A percentile compares a stretch with the other conserved stretches of the same genome.
Evolutionary conservation across 192 early-diverging fungal genomes (phyloP).

Genomic region (Gigaspora rosea): DNA sequence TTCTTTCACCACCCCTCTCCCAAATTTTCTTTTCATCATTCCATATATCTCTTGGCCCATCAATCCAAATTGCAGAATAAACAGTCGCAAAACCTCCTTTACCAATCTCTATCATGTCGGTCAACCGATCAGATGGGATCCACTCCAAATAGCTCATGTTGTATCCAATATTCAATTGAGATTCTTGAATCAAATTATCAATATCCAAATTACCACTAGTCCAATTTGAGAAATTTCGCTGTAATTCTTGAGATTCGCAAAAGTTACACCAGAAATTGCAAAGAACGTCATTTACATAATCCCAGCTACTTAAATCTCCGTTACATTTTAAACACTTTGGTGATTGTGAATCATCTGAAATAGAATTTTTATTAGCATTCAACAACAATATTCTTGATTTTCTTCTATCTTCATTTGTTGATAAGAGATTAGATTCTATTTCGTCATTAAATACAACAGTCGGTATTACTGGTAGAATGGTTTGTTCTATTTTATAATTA

Average conservation of each 20-base stretch:
- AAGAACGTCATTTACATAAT: background rate
- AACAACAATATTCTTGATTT: too few species aligned
- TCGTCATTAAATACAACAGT: too few species aligned
- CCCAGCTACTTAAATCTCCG: background rate
- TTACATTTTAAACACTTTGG: background rate
- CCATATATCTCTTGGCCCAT: constrained; percentile 3
- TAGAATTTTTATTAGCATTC: too few species aligned
- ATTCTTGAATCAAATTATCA: background rate
- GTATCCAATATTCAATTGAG: background rate
- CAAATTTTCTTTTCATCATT: background rate
- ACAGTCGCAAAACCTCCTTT: constrained; percentile 1
- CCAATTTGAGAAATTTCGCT: constrained; percentile 2
- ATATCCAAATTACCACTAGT: constrained; percentile 5
- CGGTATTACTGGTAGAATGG: too few species aligned
- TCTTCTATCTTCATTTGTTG: too few species aligned
- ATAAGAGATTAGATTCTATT: too few species aligned
- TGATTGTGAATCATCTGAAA: too few species aligned
- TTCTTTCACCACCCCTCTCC: background rate
- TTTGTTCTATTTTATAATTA: too few species aligned
- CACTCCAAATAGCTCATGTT: background rate
- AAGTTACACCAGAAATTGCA: constrained; percentile 6
- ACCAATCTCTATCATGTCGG: background rate
- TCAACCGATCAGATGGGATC: background rate
- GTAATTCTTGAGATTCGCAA: background rate
- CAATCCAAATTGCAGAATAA: constrained; percentile 17